Base-by-base conservation (phyloP, 441 rosid species). In the Viola pubescens region DNA sequence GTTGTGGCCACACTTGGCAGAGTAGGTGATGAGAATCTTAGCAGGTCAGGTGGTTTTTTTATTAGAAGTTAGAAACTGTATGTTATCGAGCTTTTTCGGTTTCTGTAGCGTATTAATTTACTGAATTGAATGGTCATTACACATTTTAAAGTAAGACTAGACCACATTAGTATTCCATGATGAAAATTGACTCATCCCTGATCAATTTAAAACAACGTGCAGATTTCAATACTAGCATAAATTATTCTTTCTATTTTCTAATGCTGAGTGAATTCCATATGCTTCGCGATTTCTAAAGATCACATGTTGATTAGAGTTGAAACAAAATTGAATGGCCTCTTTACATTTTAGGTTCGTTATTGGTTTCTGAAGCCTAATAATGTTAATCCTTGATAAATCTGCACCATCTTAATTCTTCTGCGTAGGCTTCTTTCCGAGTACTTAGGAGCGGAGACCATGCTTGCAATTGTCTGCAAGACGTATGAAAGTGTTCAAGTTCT, bases 1-100 rank as follows among this genome's bases (percentile, higher is more conserved):
- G 39, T 79, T 62, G 96, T 92, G 61, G 96, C 92, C 34, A 81
- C 83, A 14, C 89, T 92, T 42, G 96, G 90, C 63, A 83, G 69
- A 60, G 85, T 92, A 43, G 81, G 71, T 53, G 90, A 89, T 68
- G 87, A 75, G 61, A 86, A 80, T 61, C 85, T 92, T 57, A 84
- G 82, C 86, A 79, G 86, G 97, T 85, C 60, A 62, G 85, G 79
- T 67, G 46, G 59, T 61, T 52, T 53, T n/a, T 61, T 47, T 67
- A 43, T 52, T 58, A 37, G 12, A 16, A 16, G 19, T 16, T 16
- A 16, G 19, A 16, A 16, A 16, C 19, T 16, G 19, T 16, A 16
- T 16, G 19, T 16, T 16, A 16, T 1, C 19, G 19, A 16, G 19
- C 19, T 16, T 16, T 16, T 16, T 16, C 19, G 19, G 19, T 16